Percentiles rank a stretch among this genome's conserved stretches.
Evolutionary conservation across 371 early-diverging fungal species (phyloP).

Genomic region (Sporodiniella umbellata): DNA sequence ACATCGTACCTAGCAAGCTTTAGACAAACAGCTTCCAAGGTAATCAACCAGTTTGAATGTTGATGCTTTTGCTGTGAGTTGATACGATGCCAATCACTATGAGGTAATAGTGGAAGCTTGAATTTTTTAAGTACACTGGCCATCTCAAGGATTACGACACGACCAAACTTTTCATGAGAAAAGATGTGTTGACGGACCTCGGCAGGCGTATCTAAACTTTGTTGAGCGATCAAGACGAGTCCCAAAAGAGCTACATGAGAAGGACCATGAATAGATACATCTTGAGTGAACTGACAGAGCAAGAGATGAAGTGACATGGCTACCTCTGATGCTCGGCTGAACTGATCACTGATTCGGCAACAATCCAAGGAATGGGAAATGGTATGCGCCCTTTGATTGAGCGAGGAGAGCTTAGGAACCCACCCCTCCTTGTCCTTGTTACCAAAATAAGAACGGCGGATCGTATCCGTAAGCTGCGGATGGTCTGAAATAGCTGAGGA

Average conservation of each 20-base stretch:
- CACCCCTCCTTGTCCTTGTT: neutral
- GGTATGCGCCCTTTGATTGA: slow-evolving; percentile 15
- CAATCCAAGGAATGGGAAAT: slow-evolving; percentile 26
- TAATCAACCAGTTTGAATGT: slow-evolving; percentile 27
- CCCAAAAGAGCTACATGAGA: slow-evolving; percentile 20
- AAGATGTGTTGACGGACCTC: slow-evolving; percentile 40
- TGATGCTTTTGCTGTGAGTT: neutral
- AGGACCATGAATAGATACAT: slow-evolving; percentile 4
- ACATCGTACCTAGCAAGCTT: slow-evolving; percentile 29
- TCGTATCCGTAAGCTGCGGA: slow-evolving; percentile 15
- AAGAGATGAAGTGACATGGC: slow-evolving; percentile 22
- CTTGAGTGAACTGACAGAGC: slow-evolving; percentile 14
- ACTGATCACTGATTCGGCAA: slow-evolving; percentile 32
- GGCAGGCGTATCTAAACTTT: slow-evolving; percentile 26
- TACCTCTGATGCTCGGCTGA: slow-evolving; percentile 24
- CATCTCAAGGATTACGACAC: slow-evolving; percentile 34
- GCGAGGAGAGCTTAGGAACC: slow-evolving; percentile 8
- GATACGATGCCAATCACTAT: neutral
- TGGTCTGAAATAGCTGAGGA: slow-evolving; percentile 20
- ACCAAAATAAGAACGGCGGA: slow-evolving; percentile 15
- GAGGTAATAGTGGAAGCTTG: slow-evolving; percentile 8
- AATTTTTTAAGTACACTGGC: slow-evolving; percentile 29
- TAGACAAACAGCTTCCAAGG: slow-evolving; percentile 21
- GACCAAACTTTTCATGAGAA: slow-evolving; percentile 35
- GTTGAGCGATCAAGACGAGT: slow-evolving; percentile 25